Evolutionary conservation across 164 flowering plant genomes (phyloP).

Genomic region (Piper betle): DNA sequence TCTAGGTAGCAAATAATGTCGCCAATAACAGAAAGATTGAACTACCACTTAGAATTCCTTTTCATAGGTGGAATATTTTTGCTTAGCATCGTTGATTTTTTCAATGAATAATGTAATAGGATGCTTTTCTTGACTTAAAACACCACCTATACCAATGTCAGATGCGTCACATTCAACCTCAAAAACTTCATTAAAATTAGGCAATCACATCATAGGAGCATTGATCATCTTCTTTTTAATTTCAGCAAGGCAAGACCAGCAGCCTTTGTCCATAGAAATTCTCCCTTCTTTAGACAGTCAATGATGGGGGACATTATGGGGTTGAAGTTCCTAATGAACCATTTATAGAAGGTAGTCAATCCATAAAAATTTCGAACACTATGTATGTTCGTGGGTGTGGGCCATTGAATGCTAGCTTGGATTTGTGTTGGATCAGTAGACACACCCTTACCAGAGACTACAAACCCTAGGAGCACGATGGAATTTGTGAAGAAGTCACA

Average conservation of each 20-base stretch:
- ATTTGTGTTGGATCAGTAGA: not conserved
- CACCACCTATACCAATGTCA: not conserved
- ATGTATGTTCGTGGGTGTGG: not conserved
- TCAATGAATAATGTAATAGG: conserved; percentile 1
- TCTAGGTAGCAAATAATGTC: not conserved
- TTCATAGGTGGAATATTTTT: not conserved
- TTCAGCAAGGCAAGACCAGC: not conserved
- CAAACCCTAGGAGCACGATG: conserved; percentile 1
- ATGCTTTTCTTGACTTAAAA: conserved; percentile 2
- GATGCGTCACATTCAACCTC: conserved; percentile 3
- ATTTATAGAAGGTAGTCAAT: not conserved
- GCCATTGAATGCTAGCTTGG: not conserved
- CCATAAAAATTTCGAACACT: conserved; percentile 2
- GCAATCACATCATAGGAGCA: not conserved
- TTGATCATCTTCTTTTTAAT: not conserved
- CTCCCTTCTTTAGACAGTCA: conserved; percentile 3
- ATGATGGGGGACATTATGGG: conserved; percentile 3
- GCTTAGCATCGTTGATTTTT: not conserved
- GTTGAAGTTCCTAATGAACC: not conserved
- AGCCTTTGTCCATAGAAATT: not conserved
- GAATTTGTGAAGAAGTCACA: not conserved
- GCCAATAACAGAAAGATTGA: not conserved
- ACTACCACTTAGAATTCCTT: conserved; percentile 1
- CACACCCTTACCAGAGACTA: not conserved
- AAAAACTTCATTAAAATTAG: not conserved